A percentile compares a stretch with the other conserved stretches of the same genome.
Evolutionary conservation across 2,329 filamentous ascomycete species (phyloP).

Genomic region (Boeremia lycopersici): DNA sequence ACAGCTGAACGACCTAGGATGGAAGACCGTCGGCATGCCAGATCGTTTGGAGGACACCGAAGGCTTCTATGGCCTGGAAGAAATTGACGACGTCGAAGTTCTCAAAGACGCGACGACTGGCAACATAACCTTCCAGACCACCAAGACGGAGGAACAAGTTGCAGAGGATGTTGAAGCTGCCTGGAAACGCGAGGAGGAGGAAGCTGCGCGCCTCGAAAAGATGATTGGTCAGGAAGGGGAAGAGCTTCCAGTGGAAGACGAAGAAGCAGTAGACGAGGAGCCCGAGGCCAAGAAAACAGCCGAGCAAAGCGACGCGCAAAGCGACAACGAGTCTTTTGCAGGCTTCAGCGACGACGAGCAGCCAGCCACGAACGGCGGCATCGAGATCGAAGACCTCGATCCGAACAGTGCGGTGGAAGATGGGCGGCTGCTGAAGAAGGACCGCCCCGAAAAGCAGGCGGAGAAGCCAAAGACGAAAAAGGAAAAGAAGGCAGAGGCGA

Average conservation of each 20-base stretch:
- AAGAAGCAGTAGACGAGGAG: conserved; percentile 3
- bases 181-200: conserved; percentile 29
- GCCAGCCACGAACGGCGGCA: conserved; percentile 8
- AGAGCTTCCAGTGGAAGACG: conserved; percentile 13
- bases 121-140: conserved; percentile 48
- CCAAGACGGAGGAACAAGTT: conserved; percentile 36
- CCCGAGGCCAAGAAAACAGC: conserved; percentile 16
- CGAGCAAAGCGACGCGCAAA: conserved; percentile 35
- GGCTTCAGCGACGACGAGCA: conserved; percentile 29
- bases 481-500: conserved; percentile 23
- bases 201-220: conserved; percentile 27
- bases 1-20: conserved; percentile 61
- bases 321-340: conserved; percentile 52
- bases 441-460: conserved; percentile 10
- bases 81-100: conserved; percentile 90
- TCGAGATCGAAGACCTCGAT: conserved; percentile 13
- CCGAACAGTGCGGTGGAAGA: conserved; percentile 32
- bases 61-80: conserved; percentile 89
- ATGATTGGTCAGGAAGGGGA: conserved; percentile 27
- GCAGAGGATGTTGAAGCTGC: conserved; percentile 29
- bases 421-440: conserved; percentile 11
- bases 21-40: conserved; percentile 70
- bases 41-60: conserved; percentile 87
- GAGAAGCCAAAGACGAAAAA: conserved; percentile 24
- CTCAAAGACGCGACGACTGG: conserved; percentile 63